Evolutionary conservation across 495 filamentous ascomycete genomes (phyloP).

Genomic region (Aspergillus heteromorphus): DNA sequence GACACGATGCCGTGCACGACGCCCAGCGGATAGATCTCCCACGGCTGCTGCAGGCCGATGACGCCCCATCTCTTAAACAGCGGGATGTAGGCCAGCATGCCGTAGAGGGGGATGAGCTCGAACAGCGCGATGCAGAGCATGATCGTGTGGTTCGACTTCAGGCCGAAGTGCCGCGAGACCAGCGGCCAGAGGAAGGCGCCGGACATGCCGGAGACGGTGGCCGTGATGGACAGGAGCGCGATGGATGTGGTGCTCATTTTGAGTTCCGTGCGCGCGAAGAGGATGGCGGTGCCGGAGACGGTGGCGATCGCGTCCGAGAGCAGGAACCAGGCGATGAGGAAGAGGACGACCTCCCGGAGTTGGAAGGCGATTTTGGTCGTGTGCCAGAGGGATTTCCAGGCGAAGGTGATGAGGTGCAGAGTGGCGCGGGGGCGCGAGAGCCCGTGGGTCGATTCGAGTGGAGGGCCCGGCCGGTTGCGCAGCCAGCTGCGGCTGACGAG

Average conservation of each 20-base stretch:
- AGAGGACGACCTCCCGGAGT: conserved; percentile 74
- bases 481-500: conserved; percentile 79
- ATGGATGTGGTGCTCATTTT: conserved; percentile 70
- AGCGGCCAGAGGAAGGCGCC: conserved; percentile 81
- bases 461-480: conserved; percentile 75
- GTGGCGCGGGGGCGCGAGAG: conserved; percentile 18
- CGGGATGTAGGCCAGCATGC: conserved; percentile 76
- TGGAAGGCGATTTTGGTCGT: conserved; percentile 70
- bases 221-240: conserved; percentile 78
- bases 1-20: conserved; percentile 81
- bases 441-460: conserved; percentile 37
- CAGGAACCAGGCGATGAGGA: conserved; percentile 84
- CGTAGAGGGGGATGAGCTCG: conserved; percentile 82
- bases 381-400: conserved; percentile 74
- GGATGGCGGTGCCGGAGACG: conserved; percentile 82
- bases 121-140: conserved; percentile 77
- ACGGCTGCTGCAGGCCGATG: conserved; percentile 74
- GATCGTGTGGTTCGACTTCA: conserved; percentile 73
- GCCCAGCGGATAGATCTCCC: conserved; percentile 88
- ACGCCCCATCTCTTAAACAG: conserved; percentile 66
- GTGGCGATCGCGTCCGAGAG: conserved; percentile 86
- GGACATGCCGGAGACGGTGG: conserved; percentile 67
- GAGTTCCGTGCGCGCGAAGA: conserved; percentile 85
- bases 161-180: conserved; percentile 55
- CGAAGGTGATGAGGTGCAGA: conserved; percentile 58